phyloP scores from a whole-genome alignment of 768 basidiomycete genomes.

The Phaffia australis region DNA sequence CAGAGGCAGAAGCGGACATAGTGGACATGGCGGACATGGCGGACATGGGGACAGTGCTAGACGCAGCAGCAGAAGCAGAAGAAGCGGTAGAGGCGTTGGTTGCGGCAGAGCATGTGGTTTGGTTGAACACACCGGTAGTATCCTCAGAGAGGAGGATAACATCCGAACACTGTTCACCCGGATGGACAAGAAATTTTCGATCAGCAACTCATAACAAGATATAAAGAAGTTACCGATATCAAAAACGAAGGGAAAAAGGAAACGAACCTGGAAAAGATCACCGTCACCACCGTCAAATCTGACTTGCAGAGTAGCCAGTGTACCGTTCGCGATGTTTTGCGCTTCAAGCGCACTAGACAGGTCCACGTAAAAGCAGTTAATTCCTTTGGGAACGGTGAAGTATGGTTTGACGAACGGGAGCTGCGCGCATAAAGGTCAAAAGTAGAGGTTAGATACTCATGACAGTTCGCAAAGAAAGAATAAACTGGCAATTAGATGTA shows the following conservation, averaged over 20 bases:
- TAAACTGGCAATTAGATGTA: not conserved
- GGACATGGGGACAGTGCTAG: no score
- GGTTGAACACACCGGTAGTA: constrained; percentile 43
- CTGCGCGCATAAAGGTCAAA: not conserved
- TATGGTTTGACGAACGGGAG: constrained; percentile 4
- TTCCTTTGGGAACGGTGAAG: constrained; percentile 13
- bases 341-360: constrained; percentile 2
- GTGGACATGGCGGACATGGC: not conserved
- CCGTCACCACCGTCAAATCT: constrained; percentile 20
- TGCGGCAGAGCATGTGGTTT: constrained; percentile 29
- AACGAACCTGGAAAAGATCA: constrained; percentile 18
- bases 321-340: constrained; percentile 20
- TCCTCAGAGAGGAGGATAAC: constrained; percentile 53
- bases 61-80: constrained; percentile 3
- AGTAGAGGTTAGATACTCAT: no score
- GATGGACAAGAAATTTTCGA: not conserved
- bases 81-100: constrained; percentile 23
- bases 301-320: constrained; percentile 16
- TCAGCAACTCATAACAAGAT: not conserved
- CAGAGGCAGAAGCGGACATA: not conserved
- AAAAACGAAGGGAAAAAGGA: not conserved
- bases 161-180: constrained; percentile 57
- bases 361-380: constrained; percentile 12
- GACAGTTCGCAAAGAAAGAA: no score
- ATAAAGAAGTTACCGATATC: not conserved